phyloP scores from a whole-genome alignment of 2,329 filamentous ascomycete genomes.

The Neonectria sp. region DNA sequence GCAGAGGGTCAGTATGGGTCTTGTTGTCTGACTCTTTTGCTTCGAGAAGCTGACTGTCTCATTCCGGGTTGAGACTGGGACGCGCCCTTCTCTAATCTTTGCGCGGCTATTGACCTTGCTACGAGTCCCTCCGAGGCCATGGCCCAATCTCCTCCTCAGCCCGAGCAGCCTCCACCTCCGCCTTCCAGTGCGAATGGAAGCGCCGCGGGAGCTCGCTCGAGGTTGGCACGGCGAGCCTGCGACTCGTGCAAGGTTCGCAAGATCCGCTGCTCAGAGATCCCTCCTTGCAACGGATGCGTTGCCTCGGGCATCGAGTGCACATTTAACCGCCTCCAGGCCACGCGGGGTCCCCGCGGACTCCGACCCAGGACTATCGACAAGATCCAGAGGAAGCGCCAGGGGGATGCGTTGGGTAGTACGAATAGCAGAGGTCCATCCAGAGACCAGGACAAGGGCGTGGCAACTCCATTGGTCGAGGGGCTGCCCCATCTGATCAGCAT shows the following conservation, averaged over 20 bases:
- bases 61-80: slow-evolving; percentile 22
- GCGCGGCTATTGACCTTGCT: slow-evolving; percentile 18
- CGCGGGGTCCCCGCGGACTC: slow-evolving; percentile 62
- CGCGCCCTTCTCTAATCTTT: slow-evolving; percentile 24
- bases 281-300: slow-evolving; percentile 63
- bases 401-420: slow-evolving; percentile 24
- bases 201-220: slow-evolving; percentile 35
- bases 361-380: slow-evolving; percentile 61
- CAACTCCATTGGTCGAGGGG: slow-evolving; percentile 36
- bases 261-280: slow-evolving; percentile 63
- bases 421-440: slow-evolving; percentile 19
- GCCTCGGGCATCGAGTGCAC: slow-evolving; percentile 64
- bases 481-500: slow-evolving; percentile 47
- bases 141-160: slow-evolving; percentile 16
- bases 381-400: slow-evolving; percentile 51
- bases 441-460: slow-evolving; percentile 9
- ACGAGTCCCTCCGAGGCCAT: slow-evolving; percentile 27
- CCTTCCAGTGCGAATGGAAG: slow-evolving; percentile 38
- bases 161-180: slow-evolving; percentile 15
- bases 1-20: slow-evolving; percentile 19
- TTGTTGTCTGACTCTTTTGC: slow-evolving; percentile 25
- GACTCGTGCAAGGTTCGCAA: slow-evolving; percentile 69
- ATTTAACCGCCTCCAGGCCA: slow-evolving; percentile 61
- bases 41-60: slow-evolving; percentile 26
- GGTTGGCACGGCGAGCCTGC: slow-evolving; percentile 56